Evolutionary conservation across 352 stramenopile genomes (phyloP).

Genomic region (Phytophthora palmivora): DNA sequence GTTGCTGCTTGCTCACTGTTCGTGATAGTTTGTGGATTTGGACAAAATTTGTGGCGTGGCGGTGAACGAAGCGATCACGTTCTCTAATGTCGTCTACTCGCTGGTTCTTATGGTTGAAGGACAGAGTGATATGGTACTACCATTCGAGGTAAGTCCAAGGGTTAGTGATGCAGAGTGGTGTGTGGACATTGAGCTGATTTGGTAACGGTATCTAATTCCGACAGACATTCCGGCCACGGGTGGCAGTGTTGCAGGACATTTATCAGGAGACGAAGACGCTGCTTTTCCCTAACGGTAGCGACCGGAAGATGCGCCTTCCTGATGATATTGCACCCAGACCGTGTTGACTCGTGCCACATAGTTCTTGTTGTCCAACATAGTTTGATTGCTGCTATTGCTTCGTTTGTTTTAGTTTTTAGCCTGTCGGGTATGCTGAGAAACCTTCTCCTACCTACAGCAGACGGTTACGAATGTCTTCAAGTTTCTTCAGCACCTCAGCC

Average conservation of each 20-base stretch:
- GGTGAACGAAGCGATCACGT: conserved; percentile 85
- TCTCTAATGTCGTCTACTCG: conserved; percentile 83
- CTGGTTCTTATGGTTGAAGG: conserved; percentile 81
- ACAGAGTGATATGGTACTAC: conserved; percentile 71
- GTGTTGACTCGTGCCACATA: conserved; percentile 11
- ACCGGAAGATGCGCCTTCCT: conserved; percentile 59
- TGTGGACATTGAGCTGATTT: neutral
- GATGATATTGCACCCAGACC: conserved; percentile 12
- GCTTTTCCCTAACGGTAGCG: conserved; percentile 58
- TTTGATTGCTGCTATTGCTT: conserved; percentile 20
- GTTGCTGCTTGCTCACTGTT: neutral
- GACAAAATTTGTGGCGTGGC: conserved; percentile 69
- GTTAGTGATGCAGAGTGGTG: neutral
- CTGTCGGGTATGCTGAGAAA: conserved; percentile 1
- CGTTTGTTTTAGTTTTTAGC: conserved; percentile 16
- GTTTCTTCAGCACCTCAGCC: conserved; percentile 98
- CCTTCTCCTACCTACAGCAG: conserved; percentile 84
- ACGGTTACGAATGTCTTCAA: conserved; percentile 98
- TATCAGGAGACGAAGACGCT: conserved; percentile 60
- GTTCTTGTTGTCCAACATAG: conserved; percentile 8
- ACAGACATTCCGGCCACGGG: conserved; percentile 74
- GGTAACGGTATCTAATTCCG: neutral
- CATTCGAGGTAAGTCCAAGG: conserved; percentile 66
- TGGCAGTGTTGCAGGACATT: conserved; percentile 75
- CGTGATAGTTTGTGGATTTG: conserved; percentile 37